Evolutionary conservation across 208 protist genomes (phyloP).

Genomic region (Leishmania martiniquensis): DNA sequence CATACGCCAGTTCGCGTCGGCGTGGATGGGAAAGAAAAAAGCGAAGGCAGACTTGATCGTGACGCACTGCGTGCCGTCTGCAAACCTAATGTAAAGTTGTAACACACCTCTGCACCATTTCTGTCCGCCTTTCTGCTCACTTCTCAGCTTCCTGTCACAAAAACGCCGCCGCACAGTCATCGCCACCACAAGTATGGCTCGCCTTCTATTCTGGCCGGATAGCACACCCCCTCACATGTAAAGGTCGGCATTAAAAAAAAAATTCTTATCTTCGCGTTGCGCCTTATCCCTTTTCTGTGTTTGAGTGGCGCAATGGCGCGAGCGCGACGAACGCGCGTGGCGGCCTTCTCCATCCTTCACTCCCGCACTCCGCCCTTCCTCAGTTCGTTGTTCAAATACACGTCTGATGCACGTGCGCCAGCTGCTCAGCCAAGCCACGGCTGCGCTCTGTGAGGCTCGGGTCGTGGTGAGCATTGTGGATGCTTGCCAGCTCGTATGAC

Average conservation of each 20-base stretch:
- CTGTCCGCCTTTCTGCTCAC: background rate
- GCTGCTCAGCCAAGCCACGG: slow-evolving; percentile 45
- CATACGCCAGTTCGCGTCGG: background rate
- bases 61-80: background rate
- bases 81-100: background rate
- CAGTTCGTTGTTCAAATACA: slow-evolving; percentile 1
- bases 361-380: background rate
- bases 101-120: background rate
- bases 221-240: background rate
- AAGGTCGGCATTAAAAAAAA: background rate
- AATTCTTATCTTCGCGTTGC: too few relatives aligned
- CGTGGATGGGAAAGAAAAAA: background rate
- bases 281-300: background rate
- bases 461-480: slow-evolving; percentile 21
- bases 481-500: slow-evolving; percentile 46
- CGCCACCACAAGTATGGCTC: background rate
- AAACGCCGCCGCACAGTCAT: background rate
- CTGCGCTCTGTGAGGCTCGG: slow-evolving; percentile 25
- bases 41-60: background rate
- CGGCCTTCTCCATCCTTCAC: background rate
- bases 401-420: slow-evolving; percentile 46
- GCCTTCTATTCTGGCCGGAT: background rate
- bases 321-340: background rate
- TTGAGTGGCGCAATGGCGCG: background rate
- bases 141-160: background rate